These are phyloP conservation scores for Rutstroemia sp. DNA, from an alignment of 2,329 filamentous ascomycete genomes.

Conservation along the genomic window DNA sequence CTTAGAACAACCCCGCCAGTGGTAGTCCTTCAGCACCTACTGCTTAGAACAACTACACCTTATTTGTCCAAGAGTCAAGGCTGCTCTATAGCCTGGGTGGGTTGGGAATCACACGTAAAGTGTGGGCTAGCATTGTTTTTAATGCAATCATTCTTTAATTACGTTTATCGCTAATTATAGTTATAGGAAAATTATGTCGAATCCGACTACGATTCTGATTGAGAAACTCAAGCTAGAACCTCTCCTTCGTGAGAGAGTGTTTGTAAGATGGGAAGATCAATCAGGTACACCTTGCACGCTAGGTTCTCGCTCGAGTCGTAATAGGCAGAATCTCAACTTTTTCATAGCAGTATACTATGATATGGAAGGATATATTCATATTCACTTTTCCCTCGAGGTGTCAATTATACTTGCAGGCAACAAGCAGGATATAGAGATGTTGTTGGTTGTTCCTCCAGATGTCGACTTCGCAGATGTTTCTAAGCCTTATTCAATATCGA, in stretches of 20 bases:
- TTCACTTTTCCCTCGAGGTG: background rate
- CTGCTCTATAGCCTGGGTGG: slow-evolving; percentile 2
- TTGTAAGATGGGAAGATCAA: background rate
- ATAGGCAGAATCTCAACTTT: too few species aligned
- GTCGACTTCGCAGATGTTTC: background rate
- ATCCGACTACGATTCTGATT: background rate
- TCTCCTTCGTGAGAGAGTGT: background rate
- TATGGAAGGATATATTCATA: background rate
- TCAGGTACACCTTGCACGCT: background rate
- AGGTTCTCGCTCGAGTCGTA: too few species aligned
- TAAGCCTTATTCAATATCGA: background rate
- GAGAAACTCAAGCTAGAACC: background rate
- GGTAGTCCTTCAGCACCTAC: too few species aligned
- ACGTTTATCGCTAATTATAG: background rate
- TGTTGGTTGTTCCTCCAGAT: background rate
- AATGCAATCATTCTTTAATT: background rate
- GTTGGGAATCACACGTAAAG: background rate
- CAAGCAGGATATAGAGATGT: background rate
- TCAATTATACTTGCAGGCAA: background rate
- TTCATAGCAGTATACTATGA: too few species aligned
- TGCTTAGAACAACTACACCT: background rate
- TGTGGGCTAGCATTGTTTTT: background rate
- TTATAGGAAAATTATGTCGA: background rate
- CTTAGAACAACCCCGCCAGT: too few species aligned
- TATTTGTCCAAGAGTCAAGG: background rate